phyloP scores from a whole-genome alignment of 441 rosid species.

The Lepidium campestre region DNA sequence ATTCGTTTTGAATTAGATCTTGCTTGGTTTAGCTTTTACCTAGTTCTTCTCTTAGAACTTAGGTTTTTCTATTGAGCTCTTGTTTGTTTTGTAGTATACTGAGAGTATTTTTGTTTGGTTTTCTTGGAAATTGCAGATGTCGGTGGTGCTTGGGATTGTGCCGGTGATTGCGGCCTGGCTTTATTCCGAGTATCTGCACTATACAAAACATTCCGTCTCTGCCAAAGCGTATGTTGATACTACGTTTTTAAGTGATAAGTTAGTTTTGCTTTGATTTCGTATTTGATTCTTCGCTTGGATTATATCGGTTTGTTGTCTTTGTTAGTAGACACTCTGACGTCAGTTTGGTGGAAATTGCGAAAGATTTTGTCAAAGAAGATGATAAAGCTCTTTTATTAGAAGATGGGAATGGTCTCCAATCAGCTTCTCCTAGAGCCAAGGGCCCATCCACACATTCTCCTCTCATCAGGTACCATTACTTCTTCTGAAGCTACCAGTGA shows the following conservation, averaged over 20 bases:
- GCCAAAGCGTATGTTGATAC: slow-evolving; percentile 44
- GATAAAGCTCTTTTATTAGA: slow-evolving; percentile 47
- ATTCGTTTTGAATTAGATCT: slow-evolving; percentile 17
- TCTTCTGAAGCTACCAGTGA: not conserved
- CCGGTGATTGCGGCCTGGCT: slow-evolving; percentile 55
- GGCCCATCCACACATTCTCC: slow-evolving; percentile 39
- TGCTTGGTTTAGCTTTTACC: not conserved
- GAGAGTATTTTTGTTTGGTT: slow-evolving; percentile 3
- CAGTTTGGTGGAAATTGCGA: slow-evolving; percentile 44
- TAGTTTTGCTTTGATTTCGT: not conserved
- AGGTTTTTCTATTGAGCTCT: not conserved
- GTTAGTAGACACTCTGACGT: slow-evolving; percentile 61
- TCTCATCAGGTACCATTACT: slow-evolving; percentile 32
- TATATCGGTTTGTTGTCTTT: not conserved
- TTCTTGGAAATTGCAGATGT: slow-evolving; percentile 37
- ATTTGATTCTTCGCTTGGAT: not conserved
- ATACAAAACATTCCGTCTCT: slow-evolving; percentile 30
- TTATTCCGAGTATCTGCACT: slow-evolving; percentile 54
- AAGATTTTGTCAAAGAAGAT: slow-evolving; percentile 45
- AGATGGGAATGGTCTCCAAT: slow-evolving; percentile 55
- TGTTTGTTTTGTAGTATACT: not conserved
- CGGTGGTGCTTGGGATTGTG: slow-evolving; percentile 48
- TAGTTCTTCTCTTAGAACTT: not conserved
- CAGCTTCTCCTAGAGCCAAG: slow-evolving; percentile 51
- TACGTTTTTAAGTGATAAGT: not conserved